Base-by-base conservation (phyloP, 306 rosid genomes). In the Coriaria nepalensis region DNA sequence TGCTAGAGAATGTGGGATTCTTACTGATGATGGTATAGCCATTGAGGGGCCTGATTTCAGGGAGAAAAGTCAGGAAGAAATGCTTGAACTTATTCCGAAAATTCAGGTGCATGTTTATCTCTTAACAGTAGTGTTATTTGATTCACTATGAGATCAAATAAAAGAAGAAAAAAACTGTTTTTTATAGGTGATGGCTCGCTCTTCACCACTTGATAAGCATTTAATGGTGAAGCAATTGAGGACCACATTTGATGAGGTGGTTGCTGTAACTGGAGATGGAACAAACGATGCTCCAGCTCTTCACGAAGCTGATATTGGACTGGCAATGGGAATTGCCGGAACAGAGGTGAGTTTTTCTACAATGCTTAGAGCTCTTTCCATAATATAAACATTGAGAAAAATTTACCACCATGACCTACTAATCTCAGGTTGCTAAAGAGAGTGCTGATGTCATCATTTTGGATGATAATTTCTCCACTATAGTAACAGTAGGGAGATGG, bases 211-310 rank as follows among this genome's bases (percentile, higher is more conserved):
- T 37, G 98, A 90, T 76, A 90, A 90, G 66, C 94, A 85, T 53
- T 77, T 81, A 15, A 69, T 90, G 67, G 98, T 90, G 71, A 75
- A 71, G 64, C 98, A 90, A 52, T 54, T 90, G 70, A 80, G 95
- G 40, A 90, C 95, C 54, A 72, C 94, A 9, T 77, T 90, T 43
- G 72, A 72, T 48, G 95, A 90, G 72, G 98, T 90, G 15, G 98
- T 90, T 57, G 98, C 98, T 47, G 95, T 90, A 43, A 90, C 98
- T 37, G 98, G 98, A 10, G 98, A 85, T 57, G 98, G 98, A 63
- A 90, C 95, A 69, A 90, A 90, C 48, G 98, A 90, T 75, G 95
- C 95, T 33, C 98, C 98, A 4, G 98, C 98, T 9, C 98, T 90
- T 66, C 95, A 90, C 41, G 95, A 90, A 70, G 98, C 98, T 14